These are phyloP conservation scores for Orbilia javanica DNA, from an alignment of 2,329 filamentous ascomycete species.

Conservation along the genomic window DNA sequence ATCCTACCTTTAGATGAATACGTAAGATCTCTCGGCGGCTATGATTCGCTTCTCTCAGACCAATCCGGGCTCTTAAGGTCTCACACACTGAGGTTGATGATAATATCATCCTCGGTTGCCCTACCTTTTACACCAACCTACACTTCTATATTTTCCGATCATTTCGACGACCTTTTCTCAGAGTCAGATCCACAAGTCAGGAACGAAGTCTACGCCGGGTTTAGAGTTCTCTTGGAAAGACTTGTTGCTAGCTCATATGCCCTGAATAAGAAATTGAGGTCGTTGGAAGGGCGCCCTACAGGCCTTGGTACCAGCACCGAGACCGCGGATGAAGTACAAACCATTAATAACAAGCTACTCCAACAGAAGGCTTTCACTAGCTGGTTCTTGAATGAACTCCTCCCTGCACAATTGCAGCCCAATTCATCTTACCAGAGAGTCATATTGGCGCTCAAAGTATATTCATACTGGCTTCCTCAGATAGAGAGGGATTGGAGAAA, in stretches of 20 bases:
- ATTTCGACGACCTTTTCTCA: constrained; percentile 79
- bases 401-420: constrained; percentile 79
- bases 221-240: constrained; percentile 81
- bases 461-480: constrained; percentile 68
- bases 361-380: constrained; percentile 71
- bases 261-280: constrained; percentile 33
- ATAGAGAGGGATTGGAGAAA: constrained; percentile 32
- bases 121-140: neutral
- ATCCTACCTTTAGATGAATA: constrained; percentile 25
- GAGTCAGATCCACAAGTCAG: constrained; percentile 89
- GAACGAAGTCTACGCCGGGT: constrained; percentile 80
- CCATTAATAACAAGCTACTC: neutral
- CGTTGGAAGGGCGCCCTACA: constrained; percentile 22
- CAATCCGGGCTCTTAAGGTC: constrained; percentile 33
- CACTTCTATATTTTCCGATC: constrained; percentile 68
- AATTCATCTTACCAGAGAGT: constrained; percentile 92
- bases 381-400: constrained; percentile 77
- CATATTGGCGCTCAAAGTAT: constrained; percentile 80
- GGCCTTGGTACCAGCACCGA: neutral
- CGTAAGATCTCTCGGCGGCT: constrained; percentile 23
- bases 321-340: neutral
- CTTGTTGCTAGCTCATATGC: constrained; percentile 65
- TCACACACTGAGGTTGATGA: constrained; percentile 42
- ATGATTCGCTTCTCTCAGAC: constrained; percentile 26
- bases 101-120: constrained; percentile 80